Percentiles rank a stretch among this genome's conserved stretches.
These are phyloP conservation scores for Neurospora sp. DNA, from an alignment of 495 filamentous ascomycete genomes.

Conservation along the genomic window DNA sequence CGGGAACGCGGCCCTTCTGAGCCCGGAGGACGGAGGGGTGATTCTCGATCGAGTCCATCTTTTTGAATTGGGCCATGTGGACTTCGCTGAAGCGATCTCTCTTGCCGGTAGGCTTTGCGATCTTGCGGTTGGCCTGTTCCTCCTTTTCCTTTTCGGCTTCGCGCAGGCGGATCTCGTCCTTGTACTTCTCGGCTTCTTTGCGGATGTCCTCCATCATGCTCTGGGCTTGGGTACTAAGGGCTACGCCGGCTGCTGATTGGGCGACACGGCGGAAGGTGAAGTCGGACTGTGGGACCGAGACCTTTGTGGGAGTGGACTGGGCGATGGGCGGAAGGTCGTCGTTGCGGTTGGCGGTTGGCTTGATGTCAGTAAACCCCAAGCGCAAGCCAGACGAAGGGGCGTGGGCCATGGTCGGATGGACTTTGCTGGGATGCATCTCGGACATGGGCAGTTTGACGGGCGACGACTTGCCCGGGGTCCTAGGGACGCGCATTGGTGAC, in stretches of 20 bases:
- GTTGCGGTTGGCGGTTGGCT: slow-evolving; percentile 25
- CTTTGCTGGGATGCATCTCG: slow-evolving; percentile 74
- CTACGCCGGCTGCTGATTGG: slow-evolving; percentile 38
- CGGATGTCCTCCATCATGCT: slow-evolving; percentile 69
- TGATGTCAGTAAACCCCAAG: slow-evolving; percentile 58
- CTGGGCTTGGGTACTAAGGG: slow-evolving; percentile 63
- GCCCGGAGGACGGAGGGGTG: slow-evolving; percentile 73
- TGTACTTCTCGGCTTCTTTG: slow-evolving; percentile 57
- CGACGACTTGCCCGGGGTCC: slow-evolving; percentile 31
- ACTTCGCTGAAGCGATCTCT: slow-evolving; percentile 65
- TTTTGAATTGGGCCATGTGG: slow-evolving; percentile 83
- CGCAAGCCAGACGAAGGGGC: slow-evolving; percentile 55
- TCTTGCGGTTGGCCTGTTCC: slow-evolving; percentile 46
- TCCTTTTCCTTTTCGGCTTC: slow-evolving; percentile 36
- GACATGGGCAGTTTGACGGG: slow-evolving; percentile 47
- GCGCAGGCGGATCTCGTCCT: slow-evolving; percentile 45
- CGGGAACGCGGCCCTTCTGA: slow-evolving; percentile 46
- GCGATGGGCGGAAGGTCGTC: slow-evolving; percentile 9
- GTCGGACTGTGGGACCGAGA: slow-evolving; percentile 40
- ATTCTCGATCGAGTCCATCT: slow-evolving; percentile 89
- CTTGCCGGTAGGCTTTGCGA: slow-evolving; percentile 70
- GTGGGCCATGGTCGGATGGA: slow-evolving; percentile 53
- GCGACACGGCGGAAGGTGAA: slow-evolving; percentile 67
- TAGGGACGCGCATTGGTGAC: slow-evolving; percentile 33
- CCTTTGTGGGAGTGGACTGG: slow-evolving; percentile 42